These are phyloP conservation scores for Spathaspora boniae DNA, from an alignment of 805 yeast species.

Conservation along the genomic window DNA sequence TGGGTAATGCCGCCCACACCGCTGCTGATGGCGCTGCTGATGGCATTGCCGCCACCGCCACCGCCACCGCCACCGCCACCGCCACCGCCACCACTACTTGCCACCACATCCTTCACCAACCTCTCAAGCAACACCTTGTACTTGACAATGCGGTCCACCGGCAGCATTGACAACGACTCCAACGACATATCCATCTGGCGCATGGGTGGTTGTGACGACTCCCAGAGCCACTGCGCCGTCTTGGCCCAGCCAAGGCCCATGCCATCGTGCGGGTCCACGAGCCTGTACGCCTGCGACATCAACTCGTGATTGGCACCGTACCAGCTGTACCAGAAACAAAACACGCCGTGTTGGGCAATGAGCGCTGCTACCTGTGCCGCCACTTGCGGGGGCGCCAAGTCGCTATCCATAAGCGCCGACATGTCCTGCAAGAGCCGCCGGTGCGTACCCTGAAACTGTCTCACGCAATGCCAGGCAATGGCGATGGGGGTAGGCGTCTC, in stretches of 20 bases:
- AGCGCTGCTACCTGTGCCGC: slow-evolving; percentile 1
- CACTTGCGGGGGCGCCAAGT: slow-evolving; percentile 9
- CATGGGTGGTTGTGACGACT: slow-evolving; percentile 37
- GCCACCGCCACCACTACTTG: no score
- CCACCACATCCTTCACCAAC: slow-evolving; percentile 5
- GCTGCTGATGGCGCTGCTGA: no score
- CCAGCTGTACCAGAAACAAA: slow-evolving; percentile 19
- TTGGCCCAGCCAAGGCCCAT: slow-evolving; percentile 16
- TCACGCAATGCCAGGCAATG: slow-evolving; percentile 7
- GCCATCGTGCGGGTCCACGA: neutral
- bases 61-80: no score
- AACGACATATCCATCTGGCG: slow-evolving; percentile 48
- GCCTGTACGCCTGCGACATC: slow-evolving; percentile 22
- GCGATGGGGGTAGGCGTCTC: slow-evolving; percentile 26
- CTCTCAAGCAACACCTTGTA: slow-evolving; percentile 51
- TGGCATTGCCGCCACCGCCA: no score
- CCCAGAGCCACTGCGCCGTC: slow-evolving; percentile 36
- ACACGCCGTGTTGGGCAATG: slow-evolving; percentile 12
- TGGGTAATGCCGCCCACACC: no score
- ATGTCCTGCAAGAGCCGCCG: slow-evolving; percentile 22
- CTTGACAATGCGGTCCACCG: slow-evolving; percentile 47
- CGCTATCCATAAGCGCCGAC: neutral
- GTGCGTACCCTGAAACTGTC: slow-evolving; percentile 20
- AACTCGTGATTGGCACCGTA: slow-evolving; percentile 26
- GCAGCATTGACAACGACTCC: slow-evolving; percentile 50